A percentile compares a stretch with the other conserved stretches of the same genome.
Conservation (phyloP, 495 filamentous ascomycete genomes). For the Neurospora sp. region DNA sequence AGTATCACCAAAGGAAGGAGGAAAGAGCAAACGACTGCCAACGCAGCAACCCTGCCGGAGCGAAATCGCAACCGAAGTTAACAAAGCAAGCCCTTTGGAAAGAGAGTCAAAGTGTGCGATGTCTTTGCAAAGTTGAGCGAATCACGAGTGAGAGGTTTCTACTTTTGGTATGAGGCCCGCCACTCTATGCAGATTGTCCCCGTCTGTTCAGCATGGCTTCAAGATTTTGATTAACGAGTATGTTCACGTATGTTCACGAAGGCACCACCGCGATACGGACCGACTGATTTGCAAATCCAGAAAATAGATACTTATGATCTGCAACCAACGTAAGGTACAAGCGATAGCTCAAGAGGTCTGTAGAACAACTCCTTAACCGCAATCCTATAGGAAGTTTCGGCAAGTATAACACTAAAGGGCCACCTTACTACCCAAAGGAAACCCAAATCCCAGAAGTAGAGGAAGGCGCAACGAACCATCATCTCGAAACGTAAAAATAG, state of each 20-base stretch:
- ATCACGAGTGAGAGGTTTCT: not conserved
- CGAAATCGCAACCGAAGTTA: not conserved
- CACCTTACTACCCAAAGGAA: too few relatives aligned
- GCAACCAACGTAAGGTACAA: not conserved
- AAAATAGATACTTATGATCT: not conserved
- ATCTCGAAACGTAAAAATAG: too few relatives aligned
- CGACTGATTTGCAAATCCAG: not conserved
- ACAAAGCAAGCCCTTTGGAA: not conserved
- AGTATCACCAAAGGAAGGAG: not conserved
- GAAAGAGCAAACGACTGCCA: not conserved
- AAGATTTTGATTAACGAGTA: not conserved
- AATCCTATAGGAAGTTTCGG: too few relatives aligned
- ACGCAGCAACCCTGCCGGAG: not conserved
- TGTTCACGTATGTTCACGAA: not conserved
- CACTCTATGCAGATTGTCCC: not conserved
- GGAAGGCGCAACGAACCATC: too few relatives aligned
- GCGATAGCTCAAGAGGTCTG: not conserved
- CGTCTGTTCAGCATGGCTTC: not conserved
- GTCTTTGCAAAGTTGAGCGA: not conserved
- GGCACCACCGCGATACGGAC: not conserved
- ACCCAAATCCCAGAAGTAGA: too few relatives aligned
- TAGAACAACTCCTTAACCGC: too few relatives aligned
- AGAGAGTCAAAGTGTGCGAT: not conserved
- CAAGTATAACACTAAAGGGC: too few relatives aligned
- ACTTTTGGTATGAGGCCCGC: not conserved